Conservation (phyloP, 2,329 filamentous ascomycete species). For the Alternaria tenuissima region DNA sequence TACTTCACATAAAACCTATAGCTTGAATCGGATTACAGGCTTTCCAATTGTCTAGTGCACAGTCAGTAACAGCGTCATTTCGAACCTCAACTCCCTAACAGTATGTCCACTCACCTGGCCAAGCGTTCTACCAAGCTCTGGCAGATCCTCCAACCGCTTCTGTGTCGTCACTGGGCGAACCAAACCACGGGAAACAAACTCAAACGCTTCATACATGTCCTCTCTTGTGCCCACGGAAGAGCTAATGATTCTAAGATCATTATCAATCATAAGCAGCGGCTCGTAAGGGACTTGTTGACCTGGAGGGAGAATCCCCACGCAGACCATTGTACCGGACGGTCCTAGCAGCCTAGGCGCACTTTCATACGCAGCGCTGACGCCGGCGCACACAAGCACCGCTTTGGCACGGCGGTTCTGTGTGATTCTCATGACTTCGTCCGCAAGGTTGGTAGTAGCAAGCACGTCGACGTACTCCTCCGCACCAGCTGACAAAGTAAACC, state of each 20-base stretch:
- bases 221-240: background rate
- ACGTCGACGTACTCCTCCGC: background rate
- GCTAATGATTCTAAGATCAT: background rate
- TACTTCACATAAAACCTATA: background rate
- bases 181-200: background rate
- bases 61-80: background rate
- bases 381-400: background rate
- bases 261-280: background rate
- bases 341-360: background rate
- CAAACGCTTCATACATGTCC: background rate
- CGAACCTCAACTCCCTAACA: background rate
- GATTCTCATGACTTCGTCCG: background rate
- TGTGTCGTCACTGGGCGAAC: background rate
- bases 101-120: background rate
- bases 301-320: background rate
- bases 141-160: background rate
- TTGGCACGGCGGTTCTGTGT: background rate
- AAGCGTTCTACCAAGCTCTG: background rate
- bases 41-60: background rate
- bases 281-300: background rate
- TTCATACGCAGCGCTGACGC: background rate
- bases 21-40: background rate
- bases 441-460: background rate
- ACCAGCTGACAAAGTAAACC: background rate
- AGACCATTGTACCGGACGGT: background rate